Conservation (phyloP, 2,329 filamentous ascomycete genomes). For the Sporothrix sp. region DNA sequence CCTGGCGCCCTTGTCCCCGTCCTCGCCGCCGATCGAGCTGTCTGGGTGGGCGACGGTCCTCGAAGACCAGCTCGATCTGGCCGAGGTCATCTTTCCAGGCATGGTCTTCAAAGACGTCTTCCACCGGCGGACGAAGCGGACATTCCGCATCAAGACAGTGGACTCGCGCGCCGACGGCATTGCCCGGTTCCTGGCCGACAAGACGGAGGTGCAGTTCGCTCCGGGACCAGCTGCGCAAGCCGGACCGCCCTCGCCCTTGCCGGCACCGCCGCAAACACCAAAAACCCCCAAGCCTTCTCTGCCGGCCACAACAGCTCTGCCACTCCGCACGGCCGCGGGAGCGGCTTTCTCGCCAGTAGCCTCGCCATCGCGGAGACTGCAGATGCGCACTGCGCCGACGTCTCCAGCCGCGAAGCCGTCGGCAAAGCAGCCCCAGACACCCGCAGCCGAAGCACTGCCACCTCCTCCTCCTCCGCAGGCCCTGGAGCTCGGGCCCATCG, state of each 20-base stretch:
- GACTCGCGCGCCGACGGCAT: slow-evolving; percentile 37
- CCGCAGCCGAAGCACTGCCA: slow-evolving; percentile 11
- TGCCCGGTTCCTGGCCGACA: slow-evolving; percentile 32
- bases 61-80: slow-evolving; percentile 26
- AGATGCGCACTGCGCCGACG: not conserved
- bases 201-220: slow-evolving; percentile 30
- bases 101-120: slow-evolving; percentile 58
- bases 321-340: slow-evolving; percentile 1
- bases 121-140: slow-evolving; percentile 45
- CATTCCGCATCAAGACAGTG: slow-evolving; percentile 51
- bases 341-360: slow-evolving; percentile 6
- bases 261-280: slow-evolving; percentile 10
- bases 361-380: slow-evolving; percentile 1
- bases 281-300: slow-evolving; percentile 9
- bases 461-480: slow-evolving; percentile 20
- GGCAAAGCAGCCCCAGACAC: not conserved
- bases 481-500: slow-evolving; percentile 47
- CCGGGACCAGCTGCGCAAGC: too few relatives aligned
- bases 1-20: slow-evolving; percentile 13
- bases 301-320: not conserved
- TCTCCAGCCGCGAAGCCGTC: not conserved
- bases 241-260: not conserved
- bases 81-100: slow-evolving; percentile 60
- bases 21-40: slow-evolving; percentile 23
- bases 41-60: slow-evolving; percentile 30